Evolutionary conservation across 2,329 filamentous ascomycete genomes (phyloP), one percentile per base, ranked within the genome.

Genomic region (Exophiala aquamarina): DNA sequence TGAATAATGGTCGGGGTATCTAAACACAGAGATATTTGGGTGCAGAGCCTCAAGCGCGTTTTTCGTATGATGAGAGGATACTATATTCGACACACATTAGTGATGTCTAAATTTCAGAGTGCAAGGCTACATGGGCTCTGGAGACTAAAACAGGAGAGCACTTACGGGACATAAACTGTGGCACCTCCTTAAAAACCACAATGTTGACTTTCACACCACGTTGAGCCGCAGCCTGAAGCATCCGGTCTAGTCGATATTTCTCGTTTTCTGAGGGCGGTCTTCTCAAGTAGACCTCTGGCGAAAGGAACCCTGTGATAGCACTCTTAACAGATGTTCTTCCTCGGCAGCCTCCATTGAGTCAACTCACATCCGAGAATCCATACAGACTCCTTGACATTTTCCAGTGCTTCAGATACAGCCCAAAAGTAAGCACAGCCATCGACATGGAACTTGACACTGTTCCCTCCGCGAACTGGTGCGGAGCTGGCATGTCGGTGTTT

Each of bases 111-210:
- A n/a, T n/a, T n/a, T n/a, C n/a, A 26, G 6, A 26, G 11, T 6
- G 23, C 23, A 26, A 26, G 11, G 6, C 11, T 26, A 26, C 11
- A 6, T 26, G 11, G 6, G 23, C 23, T 11, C 11, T 26, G 23
- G 6, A 26, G 6, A 11, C 23, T n/a, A n/a, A n/a, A 70, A 64
- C 70, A 60, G 65, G 67, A 17, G 65, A 49, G 42, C 60, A 81
- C 85, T 78, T 76, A 89, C 86, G 74, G 32, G 87, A 89, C 60
- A 94, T 70, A 23, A 88, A 86, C 61, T 88, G 85, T 3, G 86
- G 81, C 7, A 91, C 87, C 69, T 96, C 91, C 69, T 94, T 95
- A 71, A 95, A 95, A 10, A 95, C 88, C 42, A 95, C 89, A 41
- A 94, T 76, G 59, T 91, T 85, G 57, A 95, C 76, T 58, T 85